Percentiles rank a stretch among this genome's conserved stretches.
Conservation (phyloP, 2,329 filamentous ascomycete species). For the Aspergillus brasiliensis region DNA sequence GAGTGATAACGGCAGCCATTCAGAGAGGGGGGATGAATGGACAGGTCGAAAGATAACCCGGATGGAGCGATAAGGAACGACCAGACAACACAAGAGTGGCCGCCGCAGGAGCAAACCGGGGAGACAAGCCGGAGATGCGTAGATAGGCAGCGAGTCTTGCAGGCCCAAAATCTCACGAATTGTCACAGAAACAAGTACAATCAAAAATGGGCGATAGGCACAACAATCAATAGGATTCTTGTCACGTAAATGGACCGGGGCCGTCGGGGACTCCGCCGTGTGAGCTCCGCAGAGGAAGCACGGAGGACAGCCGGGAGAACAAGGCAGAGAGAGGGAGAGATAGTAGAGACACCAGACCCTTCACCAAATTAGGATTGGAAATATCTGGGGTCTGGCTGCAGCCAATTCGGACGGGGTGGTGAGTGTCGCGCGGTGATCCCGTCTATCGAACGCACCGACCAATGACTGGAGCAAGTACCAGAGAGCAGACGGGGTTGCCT, state of each 20-base stretch:
- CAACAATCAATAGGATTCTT: constrained; percentile 11
- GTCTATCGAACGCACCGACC: constrained; percentile 18
- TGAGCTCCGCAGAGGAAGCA: constrained; percentile 12
- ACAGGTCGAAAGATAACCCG: constrained; percentile 2
- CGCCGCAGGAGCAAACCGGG: neutral
- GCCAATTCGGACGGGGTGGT: neutral
- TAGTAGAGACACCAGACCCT: constrained; percentile 8
- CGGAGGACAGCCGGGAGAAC: constrained; percentile 1
- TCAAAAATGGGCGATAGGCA: constrained; percentile 11
- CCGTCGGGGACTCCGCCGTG: constrained; percentile 13
- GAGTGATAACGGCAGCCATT: constrained; percentile 45
- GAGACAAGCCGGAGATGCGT: neutral
- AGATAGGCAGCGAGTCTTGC: neutral
- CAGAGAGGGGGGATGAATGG: constrained; percentile 17
- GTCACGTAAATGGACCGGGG: constrained; percentile 23
- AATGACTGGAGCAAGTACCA: constrained; percentile 12
- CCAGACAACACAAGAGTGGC: neutral
- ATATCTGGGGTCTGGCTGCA: constrained; percentile 16
- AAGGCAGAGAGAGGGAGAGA: constrained; percentile 11
- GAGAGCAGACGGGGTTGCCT: constrained; percentile 4
- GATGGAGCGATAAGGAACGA: constrained; percentile 3
- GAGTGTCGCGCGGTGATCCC: constrained; percentile 12
- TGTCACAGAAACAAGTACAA: constrained; percentile 5
- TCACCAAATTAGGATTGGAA: constrained; percentile 1
- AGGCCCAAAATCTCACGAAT: constrained; percentile 5